Conservation (phyloP, 345 rosid genomes). For the Aurinia saxatilis region DNA sequence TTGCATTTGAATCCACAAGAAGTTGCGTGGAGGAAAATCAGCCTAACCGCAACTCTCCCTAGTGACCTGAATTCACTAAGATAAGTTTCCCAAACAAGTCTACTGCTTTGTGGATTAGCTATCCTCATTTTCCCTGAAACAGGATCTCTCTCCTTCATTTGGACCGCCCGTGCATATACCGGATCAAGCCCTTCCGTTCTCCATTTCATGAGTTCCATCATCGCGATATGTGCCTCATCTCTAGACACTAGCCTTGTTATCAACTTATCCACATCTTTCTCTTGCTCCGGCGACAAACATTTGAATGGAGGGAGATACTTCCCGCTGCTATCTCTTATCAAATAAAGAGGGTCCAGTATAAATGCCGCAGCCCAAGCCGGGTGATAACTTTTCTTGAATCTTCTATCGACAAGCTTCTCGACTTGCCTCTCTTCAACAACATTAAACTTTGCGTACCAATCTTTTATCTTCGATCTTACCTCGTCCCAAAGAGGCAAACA, state of each 20-base stretch:
- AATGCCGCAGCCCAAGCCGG: slow-evolving; percentile 99
- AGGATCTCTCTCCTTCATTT: slow-evolving; percentile 93
- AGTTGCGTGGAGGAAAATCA: slow-evolving; percentile 89
- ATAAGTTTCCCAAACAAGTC: slow-evolving; percentile 98
- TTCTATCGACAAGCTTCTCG: slow-evolving; percentile 67
- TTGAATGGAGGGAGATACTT: slow-evolving; percentile 96
- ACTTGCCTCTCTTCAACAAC: slow-evolving; percentile 54
- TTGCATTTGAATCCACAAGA: slow-evolving; percentile 91
- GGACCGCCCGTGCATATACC: slow-evolving; percentile 93
- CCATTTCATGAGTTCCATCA: slow-evolving; percentile 99
- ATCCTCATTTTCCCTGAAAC: slow-evolving; percentile 79
- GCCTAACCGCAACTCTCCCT: slow-evolving; percentile 95
- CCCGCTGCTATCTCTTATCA: slow-evolving; percentile 68
- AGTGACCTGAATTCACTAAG: slow-evolving; percentile 87
- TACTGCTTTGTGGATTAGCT: slow-evolving; percentile 87
- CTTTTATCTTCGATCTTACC: slow-evolving; percentile 68
- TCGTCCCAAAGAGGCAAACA: slow-evolving; percentile 98
- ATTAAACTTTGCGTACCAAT: slow-evolving; percentile 72
- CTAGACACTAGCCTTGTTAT: slow-evolving; percentile 89
- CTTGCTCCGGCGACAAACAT: slow-evolving; percentile 72
- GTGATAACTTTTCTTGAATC: slow-evolving; percentile 88
- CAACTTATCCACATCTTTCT: slow-evolving; percentile 91
- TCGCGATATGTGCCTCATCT: slow-evolving; percentile 93
- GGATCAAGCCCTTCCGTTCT: slow-evolving; percentile 97
- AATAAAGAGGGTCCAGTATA: slow-evolving; percentile 87